These are phyloP conservation scores for Oropetium thomaeum DNA, from an alignment of 176 grass and related monocot species.

Conservation along the genomic window DNA sequence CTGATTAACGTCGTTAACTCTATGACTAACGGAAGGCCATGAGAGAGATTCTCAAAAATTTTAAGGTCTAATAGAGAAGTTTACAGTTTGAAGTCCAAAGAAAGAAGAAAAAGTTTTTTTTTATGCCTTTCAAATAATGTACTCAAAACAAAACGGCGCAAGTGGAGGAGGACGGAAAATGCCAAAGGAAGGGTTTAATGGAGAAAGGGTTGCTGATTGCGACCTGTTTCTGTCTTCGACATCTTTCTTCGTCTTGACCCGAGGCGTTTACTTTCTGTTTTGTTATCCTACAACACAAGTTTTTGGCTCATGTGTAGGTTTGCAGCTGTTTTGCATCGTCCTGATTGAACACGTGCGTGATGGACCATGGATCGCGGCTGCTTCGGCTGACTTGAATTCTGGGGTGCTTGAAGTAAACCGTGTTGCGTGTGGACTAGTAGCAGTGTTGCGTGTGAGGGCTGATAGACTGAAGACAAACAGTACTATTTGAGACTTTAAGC, in stretches of 20 bases:
- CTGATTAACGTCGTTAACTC: too few relatives aligned
- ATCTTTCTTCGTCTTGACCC: background rate
- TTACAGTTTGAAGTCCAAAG: too few relatives aligned
- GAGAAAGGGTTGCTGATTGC: background rate
- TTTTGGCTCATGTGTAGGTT: too few relatives aligned
- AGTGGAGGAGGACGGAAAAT: background rate
- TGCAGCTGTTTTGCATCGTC: background rate
- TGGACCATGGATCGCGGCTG: background rate
- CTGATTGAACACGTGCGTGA: background rate
- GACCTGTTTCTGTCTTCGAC: background rate
- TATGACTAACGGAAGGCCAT: too few relatives aligned
- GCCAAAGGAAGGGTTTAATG: background rate
- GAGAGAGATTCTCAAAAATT: too few relatives aligned
- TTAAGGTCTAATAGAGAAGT: too few relatives aligned
- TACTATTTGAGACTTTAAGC: too few relatives aligned
- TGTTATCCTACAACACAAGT: background rate
- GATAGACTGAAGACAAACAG: too few relatives aligned
- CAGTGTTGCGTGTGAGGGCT: background rate
- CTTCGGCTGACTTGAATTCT: background rate
- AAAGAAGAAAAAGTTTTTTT: too few relatives aligned
- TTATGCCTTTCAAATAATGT: too few relatives aligned
- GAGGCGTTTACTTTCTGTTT: background rate
- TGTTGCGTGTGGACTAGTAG: background rate
- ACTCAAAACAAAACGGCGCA: background rate
- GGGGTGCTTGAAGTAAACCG: background rate